phyloP scores from a whole-genome alignment of 2,329 filamentous ascomycete species.

The Pseudocercospora crystallina region DNA sequence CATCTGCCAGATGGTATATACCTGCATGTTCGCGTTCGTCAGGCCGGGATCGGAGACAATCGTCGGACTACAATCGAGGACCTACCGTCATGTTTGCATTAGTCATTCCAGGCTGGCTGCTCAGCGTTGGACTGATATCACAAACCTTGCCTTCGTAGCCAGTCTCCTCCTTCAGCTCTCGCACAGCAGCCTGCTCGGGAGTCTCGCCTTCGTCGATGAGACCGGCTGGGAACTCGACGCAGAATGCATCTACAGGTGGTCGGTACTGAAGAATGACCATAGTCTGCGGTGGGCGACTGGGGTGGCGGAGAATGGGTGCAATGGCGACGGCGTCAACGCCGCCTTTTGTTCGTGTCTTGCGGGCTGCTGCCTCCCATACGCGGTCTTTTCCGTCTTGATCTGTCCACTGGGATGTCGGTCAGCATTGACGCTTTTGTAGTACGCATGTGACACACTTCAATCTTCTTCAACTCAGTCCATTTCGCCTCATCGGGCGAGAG shows the following conservation, averaged over 20 bases:
- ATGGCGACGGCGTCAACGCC: slow-evolving; percentile 63
- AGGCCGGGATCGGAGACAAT: slow-evolving; percentile 67
- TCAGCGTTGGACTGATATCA: slow-evolving; percentile 57
- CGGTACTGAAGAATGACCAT: slow-evolving; percentile 61
- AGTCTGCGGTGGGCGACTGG: slow-evolving; percentile 48
- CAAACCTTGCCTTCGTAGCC: slow-evolving; percentile 57
- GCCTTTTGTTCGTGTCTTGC: slow-evolving; percentile 54
- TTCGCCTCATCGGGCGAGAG: slow-evolving; percentile 54
- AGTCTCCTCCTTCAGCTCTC: slow-evolving; percentile 63
- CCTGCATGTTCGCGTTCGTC: slow-evolving; percentile 61
- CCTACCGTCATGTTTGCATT: slow-evolving; percentile 37
- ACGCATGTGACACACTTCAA: slow-evolving; percentile 37
- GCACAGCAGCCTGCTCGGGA: slow-evolving; percentile 55
- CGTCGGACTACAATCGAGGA: slow-evolving; percentile 57
- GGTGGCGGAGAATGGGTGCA: slow-evolving; percentile 53
- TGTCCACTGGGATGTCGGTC: slow-evolving; percentile 15
- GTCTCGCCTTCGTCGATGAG: slow-evolving; percentile 59
- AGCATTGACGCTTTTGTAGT: no score
- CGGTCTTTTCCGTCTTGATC: slow-evolving; percentile 45
- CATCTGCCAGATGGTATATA: slow-evolving; percentile 14
- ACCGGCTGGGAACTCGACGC: slow-evolving; percentile 62
- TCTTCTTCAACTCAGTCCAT: slow-evolving; percentile 58
- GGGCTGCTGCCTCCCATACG: slow-evolving; percentile 52
- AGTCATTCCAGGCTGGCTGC: slow-evolving; percentile 56
- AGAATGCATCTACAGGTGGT: slow-evolving; percentile 58